phyloP scores from a whole-genome alignment of 2,329 filamentous ascomycete species.

The Coniochaeta hoffmannii region DNA sequence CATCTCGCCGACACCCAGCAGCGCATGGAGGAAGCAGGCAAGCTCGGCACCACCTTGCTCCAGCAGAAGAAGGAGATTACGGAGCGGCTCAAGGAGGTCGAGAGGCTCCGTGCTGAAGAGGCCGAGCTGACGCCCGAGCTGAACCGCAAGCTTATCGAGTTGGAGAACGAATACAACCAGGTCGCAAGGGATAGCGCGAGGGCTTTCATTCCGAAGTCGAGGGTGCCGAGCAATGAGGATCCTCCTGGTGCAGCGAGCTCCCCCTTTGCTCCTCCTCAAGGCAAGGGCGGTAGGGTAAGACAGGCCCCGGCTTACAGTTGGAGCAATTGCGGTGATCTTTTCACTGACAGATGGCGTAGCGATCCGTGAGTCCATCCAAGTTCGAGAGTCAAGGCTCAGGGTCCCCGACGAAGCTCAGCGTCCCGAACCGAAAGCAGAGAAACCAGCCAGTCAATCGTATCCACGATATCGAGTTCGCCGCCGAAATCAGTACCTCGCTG shows the following conservation, averaged over 20 bases:
- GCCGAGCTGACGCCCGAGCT: conserved; percentile 77
- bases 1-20: conserved; percentile 90
- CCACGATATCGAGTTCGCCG: conserved; percentile 97
- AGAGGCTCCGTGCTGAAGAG: conserved; percentile 68
- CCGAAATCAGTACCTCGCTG: conserved; percentile 91
- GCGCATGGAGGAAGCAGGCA: conserved; percentile 83
- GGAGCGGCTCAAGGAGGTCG: conserved; percentile 77
- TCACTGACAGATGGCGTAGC: conserved; percentile 32
- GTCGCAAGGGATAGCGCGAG: conserved; percentile 83
- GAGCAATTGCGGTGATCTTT: neutral
- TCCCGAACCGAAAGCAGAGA: conserved; percentile 79
- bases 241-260: conserved; percentile 28
- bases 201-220: conserved; percentile 79
- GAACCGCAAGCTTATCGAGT: conserved; percentile 71
- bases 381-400: conserved; percentile 78
- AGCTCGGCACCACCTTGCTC: conserved; percentile 78
- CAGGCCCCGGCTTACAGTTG: neutral
- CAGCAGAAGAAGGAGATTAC: conserved; percentile 79
- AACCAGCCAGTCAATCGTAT: conserved; percentile 85
- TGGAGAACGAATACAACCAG: conserved; percentile 94
- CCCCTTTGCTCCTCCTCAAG: conserved; percentile 45
- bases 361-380: conserved; percentile 64
- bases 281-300: conserved; percentile 45
- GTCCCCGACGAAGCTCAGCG: conserved; percentile 82
- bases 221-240: conserved; percentile 63